Conservation (phyloP, 768 basidiomycete genomes). For the Leccinum pellstonianum region DNA sequence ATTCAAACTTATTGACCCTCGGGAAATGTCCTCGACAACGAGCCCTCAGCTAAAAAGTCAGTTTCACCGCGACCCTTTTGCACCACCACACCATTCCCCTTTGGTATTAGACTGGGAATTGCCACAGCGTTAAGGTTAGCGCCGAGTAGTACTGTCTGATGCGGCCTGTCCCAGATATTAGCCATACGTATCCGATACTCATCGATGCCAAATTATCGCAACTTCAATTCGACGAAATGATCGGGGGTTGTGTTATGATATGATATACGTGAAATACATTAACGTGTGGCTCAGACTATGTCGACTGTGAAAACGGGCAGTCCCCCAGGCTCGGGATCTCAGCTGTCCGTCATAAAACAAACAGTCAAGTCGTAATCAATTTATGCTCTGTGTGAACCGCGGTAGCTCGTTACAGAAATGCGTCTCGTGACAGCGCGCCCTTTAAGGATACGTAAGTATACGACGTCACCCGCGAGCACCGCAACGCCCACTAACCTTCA, state of each 20-base stretch:
- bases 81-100: slow-evolving; percentile 7
- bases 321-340: background rate
- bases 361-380: slow-evolving; percentile 2
- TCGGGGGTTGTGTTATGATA: slow-evolving; percentile 16
- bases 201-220: slow-evolving; percentile 20
- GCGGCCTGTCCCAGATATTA: slow-evolving; percentile 12
- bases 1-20: background rate
- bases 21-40: slow-evolving; percentile 3
- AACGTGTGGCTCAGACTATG: slow-evolving; percentile 6
- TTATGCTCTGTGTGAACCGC: slow-evolving; percentile 17
- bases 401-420: slow-evolving; percentile 42
- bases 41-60: slow-evolving; percentile 1
- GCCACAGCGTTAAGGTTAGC: slow-evolving; percentile 14
- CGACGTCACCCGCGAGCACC: slow-evolving; percentile 6
- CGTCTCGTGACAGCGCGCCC: slow-evolving; percentile 52
- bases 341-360: background rate
- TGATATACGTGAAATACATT: slow-evolving; percentile 30
- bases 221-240: slow-evolving; percentile 19
- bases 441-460: slow-evolving; percentile 34
- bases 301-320: background rate
- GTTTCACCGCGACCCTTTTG: slow-evolving; percentile 11
- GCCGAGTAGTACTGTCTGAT: slow-evolving; percentile 22
- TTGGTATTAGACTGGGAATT: slow-evolving; percentile 17
- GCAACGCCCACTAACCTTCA: slow-evolving; percentile 58
- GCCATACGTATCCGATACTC: slow-evolving; percentile 17